Conservation (phyloP, 805 yeast species). For the Torulaspora delbrueckii region DNA sequence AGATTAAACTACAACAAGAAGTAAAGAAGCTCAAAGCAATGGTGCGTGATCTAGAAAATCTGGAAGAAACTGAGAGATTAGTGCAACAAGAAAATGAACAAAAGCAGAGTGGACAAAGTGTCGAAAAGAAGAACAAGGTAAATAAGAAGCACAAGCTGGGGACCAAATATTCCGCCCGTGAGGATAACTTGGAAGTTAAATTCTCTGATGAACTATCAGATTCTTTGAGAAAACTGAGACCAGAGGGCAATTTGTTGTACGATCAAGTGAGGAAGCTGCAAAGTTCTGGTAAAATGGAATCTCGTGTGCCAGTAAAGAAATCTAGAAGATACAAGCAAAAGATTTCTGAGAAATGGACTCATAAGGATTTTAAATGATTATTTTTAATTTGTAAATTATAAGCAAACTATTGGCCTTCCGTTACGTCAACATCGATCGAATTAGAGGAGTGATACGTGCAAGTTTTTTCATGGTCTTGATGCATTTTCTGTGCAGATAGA, state of each 20-base stretch:
- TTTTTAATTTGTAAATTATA: slow-evolving; percentile 3
- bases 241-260: slow-evolving; percentile 83
- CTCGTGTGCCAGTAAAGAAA: slow-evolving; percentile 61
- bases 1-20: slow-evolving; percentile 49
- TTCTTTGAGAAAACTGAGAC: slow-evolving; percentile 74
- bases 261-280: slow-evolving; percentile 81
- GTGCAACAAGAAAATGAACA: slow-evolving; percentile 16
- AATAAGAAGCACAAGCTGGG: slow-evolving; percentile 39
- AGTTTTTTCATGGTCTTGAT: background rate
- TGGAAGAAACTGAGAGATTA: slow-evolving; percentile 37
- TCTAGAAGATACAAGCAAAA: slow-evolving; percentile 67
- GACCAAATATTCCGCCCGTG: slow-evolving; percentile 44
- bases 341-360: slow-evolving; percentile 87
- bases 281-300: slow-evolving; percentile 79
- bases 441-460: background rate
- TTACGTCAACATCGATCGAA: too few species aligned
- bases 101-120: slow-evolving; percentile 7
- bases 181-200: slow-evolving; percentile 62
- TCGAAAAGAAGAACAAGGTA: slow-evolving; percentile 20
- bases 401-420: background rate
- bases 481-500: too few species aligned
- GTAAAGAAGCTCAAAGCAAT: slow-evolving; percentile 56
- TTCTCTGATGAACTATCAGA: slow-evolving; percentile 84
- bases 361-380: slow-evolving; percentile 72
- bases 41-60: slow-evolving; percentile 52